These are phyloP conservation scores for Bipolaris bicolor DNA, from an alignment of 2,329 filamentous ascomycete genomes.

Conservation along the genomic window DNA sequence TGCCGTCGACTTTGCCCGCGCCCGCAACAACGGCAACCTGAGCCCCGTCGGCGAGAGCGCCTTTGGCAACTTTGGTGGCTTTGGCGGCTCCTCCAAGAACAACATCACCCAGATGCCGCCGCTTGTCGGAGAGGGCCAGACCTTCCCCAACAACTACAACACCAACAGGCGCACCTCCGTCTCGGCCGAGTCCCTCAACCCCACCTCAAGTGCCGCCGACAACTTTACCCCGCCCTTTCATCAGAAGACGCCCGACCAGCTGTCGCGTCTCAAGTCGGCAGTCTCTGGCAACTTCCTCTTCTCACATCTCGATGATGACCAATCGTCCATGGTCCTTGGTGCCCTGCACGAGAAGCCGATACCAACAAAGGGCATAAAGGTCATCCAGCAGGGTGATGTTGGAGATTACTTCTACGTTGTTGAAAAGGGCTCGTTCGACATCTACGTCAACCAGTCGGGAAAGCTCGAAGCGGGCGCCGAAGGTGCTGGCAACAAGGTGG, in stretches of 20 bases:
- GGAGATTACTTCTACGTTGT: constrained; percentile 99
- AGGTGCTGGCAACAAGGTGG: constrained; percentile 83
- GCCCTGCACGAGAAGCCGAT: constrained; percentile 95
- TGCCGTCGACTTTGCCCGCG: constrained; percentile 49
- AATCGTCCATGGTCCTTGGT: constrained; percentile 83
- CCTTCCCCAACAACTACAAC: constrained; percentile 91
- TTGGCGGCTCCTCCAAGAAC: constrained; percentile 39
- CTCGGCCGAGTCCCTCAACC: constrained; percentile 94
- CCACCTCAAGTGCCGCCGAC: constrained; percentile 79
- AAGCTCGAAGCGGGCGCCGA: constrained; percentile 78
- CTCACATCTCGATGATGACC: constrained; percentile 91
- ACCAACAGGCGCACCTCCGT: constrained; percentile 93
- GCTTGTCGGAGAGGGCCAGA: constrained; percentile 63
- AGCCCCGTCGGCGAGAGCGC: constrained; percentile 48
- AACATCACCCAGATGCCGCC: constrained; percentile 50
- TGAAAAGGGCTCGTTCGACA: constrained; percentile 86
- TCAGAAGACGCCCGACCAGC: constrained; percentile 81
- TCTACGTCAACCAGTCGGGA: constrained; percentile 83
- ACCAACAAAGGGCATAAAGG: constrained; percentile 86
- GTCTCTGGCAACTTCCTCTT: constrained; percentile 94
- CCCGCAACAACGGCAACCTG: constrained; percentile 39
- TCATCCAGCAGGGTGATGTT: constrained; percentile 93
- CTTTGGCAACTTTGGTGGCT: constrained; percentile 49
- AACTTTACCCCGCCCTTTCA: constrained; percentile 90
- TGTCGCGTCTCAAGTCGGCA: constrained; percentile 76